Percentiles rank a stretch among this genome's conserved stretches.
phyloP scores from a whole-genome alignment of 1,139 yeast genomes.

The Candida sanyaensis region DNA sequence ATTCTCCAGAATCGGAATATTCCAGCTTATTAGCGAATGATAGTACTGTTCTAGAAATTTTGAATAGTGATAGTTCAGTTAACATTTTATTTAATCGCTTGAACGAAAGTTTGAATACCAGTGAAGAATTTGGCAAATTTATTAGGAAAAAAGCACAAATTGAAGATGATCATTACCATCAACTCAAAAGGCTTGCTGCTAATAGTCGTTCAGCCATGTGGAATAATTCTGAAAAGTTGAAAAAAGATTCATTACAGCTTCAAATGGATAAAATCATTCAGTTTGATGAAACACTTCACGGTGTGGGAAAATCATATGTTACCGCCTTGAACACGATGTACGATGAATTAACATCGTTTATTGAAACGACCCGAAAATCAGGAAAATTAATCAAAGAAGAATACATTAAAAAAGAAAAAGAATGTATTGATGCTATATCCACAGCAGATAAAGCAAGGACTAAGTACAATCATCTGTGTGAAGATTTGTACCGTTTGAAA shows the following conservation, averaged over 20 bases:
- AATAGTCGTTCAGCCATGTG: conserved; percentile 56
- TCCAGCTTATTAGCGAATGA: conserved; percentile 13
- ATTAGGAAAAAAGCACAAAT: conserved; percentile 75
- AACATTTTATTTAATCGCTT: conserved; percentile 71
- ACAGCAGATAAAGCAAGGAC: conserved; percentile 87
- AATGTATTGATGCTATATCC: conserved; percentile 75
- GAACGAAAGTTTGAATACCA: conserved; percentile 76
- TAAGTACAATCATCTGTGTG: conserved; percentile 78
- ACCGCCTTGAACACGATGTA: conserved; percentile 81
- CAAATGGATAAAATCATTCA: conserved; percentile 71
- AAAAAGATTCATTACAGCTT: conserved; percentile 68
- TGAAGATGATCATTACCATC: conserved; percentile 79
- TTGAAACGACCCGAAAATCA: conserved; percentile 65
- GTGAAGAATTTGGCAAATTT: conserved; percentile 82
- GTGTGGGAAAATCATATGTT: conserved; percentile 76
- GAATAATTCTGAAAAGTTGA: conserved; percentile 45
- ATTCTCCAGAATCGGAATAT: conserved; percentile 5
- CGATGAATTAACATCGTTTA: conserved; percentile 78
- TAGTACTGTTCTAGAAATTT: conserved; percentile 26
- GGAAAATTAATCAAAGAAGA: conserved; percentile 82
- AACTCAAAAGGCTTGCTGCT: conserved; percentile 65
- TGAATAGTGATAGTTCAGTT: conserved; percentile 46
- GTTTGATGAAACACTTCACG: conserved; percentile 73
- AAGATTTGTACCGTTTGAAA: conserved; percentile 81
- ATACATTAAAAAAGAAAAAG: conserved; percentile 79